Conservation (phyloP, 768 basidiomycete genomes). For the Panellus pusillus region DNA sequence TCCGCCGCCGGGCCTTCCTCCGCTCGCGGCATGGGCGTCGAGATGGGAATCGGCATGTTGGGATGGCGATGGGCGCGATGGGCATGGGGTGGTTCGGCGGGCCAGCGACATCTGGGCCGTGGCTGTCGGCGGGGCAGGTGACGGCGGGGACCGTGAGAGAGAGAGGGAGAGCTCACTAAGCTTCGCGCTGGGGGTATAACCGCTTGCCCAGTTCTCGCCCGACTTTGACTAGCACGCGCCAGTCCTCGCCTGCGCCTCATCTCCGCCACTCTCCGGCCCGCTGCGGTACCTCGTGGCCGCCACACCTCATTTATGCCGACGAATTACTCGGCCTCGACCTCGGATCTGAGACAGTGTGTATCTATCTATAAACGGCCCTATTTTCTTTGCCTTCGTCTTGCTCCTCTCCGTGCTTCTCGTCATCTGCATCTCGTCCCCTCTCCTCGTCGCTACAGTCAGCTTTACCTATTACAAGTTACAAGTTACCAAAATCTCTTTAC, state of each 20-base stretch:
- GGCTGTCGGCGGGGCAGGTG: neutral
- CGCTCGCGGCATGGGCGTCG: slow-evolving; percentile 14
- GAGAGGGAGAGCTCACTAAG: slow-evolving; percentile 20
- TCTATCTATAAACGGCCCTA: neutral
- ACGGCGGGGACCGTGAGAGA: slow-evolving; percentile 4
- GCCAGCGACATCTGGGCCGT: neutral
- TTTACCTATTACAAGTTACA: slow-evolving; percentile 13
- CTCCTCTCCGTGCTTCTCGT: neutral
- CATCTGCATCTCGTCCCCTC: slow-evolving; percentile 4
- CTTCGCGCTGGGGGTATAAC: slow-evolving; percentile 20
- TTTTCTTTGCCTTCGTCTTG: neutral
- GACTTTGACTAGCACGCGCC: neutral
- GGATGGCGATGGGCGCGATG: slow-evolving; percentile 22
- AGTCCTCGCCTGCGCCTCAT: neutral
- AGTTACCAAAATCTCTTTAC: slow-evolving; percentile 4
- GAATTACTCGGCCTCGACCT: slow-evolving; percentile 10
- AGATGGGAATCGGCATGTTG: slow-evolving; percentile 19
- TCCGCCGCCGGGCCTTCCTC: slow-evolving; percentile 5
- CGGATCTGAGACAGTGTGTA: neutral
- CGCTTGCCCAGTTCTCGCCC: neutral
- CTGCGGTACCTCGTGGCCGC: slow-evolving; percentile 5
- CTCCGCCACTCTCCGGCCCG: neutral
- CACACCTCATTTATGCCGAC: neutral
- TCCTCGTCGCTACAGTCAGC: slow-evolving; percentile 6
- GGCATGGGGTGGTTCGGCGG: slow-evolving; percentile 16